phyloP scores from a whole-genome alignment of 2,329 filamentous ascomycete species.

The Fusarium citri region DNA sequence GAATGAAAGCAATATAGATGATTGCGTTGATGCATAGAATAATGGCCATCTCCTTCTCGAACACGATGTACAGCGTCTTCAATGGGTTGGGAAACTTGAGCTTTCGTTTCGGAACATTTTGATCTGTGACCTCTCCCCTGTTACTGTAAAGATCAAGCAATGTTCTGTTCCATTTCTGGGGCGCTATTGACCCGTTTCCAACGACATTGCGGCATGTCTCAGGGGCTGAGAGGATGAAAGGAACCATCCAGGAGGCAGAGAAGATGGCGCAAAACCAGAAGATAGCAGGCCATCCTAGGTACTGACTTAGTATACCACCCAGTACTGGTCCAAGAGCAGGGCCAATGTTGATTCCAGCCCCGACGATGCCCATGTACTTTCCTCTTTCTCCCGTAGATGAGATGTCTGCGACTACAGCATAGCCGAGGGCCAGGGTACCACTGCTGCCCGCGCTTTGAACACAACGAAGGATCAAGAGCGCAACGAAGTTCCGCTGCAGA shows the following conservation, averaged over 20 bases:
- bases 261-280: constrained; percentile 77
- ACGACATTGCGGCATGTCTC: constrained; percentile 70
- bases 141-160: constrained; percentile 61
- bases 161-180: constrained; percentile 69
- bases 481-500: constrained; percentile 66
- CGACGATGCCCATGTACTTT: constrained; percentile 77
- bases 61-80: constrained; percentile 63
- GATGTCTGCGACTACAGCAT: constrained; percentile 78
- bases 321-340: constrained; percentile 69
- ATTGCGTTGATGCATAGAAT: constrained; percentile 65
- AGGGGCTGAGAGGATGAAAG: constrained; percentile 67
- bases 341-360: constrained; percentile 67
- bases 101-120: constrained; percentile 54
- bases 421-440: constrained; percentile 76
- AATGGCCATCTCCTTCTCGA: constrained; percentile 68
- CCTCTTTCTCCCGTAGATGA: constrained; percentile 76
- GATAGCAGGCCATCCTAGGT: constrained; percentile 74
- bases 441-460: constrained; percentile 74
- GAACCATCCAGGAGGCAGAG: constrained; percentile 61
- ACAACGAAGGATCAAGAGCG: constrained; percentile 70
- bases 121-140: constrained; percentile 51
- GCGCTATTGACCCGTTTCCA: constrained; percentile 70
- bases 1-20: constrained; percentile 68
- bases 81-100: constrained; percentile 68
- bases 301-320: constrained; percentile 72